Percentiles rank a stretch among this genome's conserved stretches.
phyloP scores from a whole-genome alignment of 2,329 filamentous ascomycete genomes.

The Trichoderma citrinoviride region DNA sequence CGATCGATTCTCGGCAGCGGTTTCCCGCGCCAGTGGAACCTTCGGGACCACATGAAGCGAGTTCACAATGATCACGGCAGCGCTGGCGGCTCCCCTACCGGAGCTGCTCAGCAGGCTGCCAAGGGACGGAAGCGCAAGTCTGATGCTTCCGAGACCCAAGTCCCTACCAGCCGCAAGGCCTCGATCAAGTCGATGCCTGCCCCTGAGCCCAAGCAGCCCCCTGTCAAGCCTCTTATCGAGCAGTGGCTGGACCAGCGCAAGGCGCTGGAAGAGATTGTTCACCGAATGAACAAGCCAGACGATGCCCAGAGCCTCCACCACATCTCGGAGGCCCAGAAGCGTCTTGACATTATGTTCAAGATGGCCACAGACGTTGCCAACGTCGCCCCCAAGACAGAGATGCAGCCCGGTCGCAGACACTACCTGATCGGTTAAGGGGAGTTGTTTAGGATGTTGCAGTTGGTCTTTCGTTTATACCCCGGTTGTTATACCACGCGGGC shows the following conservation, averaged over 20 bases:
- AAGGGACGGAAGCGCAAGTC: slow-evolving; percentile 60
- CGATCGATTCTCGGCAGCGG: slow-evolving; percentile 78
- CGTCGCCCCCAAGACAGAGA: slow-evolving; percentile 27
- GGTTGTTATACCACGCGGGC: not conserved
- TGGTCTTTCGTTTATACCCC: slow-evolving; percentile 4
- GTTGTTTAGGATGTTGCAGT: slow-evolving; percentile 31
- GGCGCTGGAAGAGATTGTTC: slow-evolving; percentile 59
- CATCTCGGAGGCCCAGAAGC: slow-evolving; percentile 51
- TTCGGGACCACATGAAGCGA: slow-evolving; percentile 94
- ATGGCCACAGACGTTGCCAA: slow-evolving; percentile 39
- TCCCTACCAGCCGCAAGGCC: slow-evolving; percentile 48
- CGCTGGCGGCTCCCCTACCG: slow-evolving; percentile 42
- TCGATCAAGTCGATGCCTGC: slow-evolving; percentile 42
- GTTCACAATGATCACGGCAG: slow-evolving; percentile 69
- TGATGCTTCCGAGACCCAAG: slow-evolving; percentile 44
- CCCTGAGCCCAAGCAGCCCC: slow-evolving; percentile 34
- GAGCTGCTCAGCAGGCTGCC: slow-evolving; percentile 33
- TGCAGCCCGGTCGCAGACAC: slow-evolving; percentile 26
- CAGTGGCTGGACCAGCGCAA: slow-evolving; percentile 63
- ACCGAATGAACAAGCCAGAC: slow-evolving; percentile 48
- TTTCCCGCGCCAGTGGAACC: slow-evolving; percentile 93
- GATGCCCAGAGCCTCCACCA: slow-evolving; percentile 54
- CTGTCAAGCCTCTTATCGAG: slow-evolving; percentile 45
- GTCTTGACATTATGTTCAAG: slow-evolving; percentile 51
- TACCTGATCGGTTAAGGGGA: slow-evolving; percentile 31